Percentiles rank a stretch among this genome's conserved stretches.
phyloP scores from a whole-genome alignment of 1,284 basidiomycete genomes.

The Ceratobasidium sp. region DNA sequence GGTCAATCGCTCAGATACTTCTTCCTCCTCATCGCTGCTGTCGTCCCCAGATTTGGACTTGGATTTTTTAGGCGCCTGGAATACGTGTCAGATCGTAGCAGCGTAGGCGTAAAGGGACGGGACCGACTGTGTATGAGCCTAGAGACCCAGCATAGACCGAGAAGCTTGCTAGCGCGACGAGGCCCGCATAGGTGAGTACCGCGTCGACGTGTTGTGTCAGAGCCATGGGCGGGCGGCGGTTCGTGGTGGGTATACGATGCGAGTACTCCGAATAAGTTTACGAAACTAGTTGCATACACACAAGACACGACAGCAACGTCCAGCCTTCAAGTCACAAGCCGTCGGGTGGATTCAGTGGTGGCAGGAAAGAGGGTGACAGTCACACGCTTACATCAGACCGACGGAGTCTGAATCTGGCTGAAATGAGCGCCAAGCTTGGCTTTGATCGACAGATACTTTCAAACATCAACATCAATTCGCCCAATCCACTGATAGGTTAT shows the following conservation, averaged over 20 bases:
- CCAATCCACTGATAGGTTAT: no score
- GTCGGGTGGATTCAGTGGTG: no score
- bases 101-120: conserved; percentile 6
- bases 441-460: no score
- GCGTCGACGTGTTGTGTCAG: conserved; percentile 8
- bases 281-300: no score
- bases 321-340: no score
- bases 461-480: no score
- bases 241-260: background rate
- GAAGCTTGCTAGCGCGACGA: conserved; percentile 63
- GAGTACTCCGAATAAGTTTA: no score
- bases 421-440: no score
- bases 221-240: background rate
- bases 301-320: no score
- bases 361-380: no score
- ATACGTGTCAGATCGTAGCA: conserved; percentile 11
- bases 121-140: conserved; percentile 68
- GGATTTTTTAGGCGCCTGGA: conserved; percentile 43
- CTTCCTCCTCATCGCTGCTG: conserved; percentile 56
- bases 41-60: conserved; percentile 47
- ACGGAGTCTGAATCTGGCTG: no score
- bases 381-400: background rate
- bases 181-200: conserved; percentile 59
- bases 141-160: conserved; percentile 72
- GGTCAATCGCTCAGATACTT: conserved; percentile 65